Evolutionary conservation across 768 basidiomycete species (phyloP), one percentile per base, ranked within the genome.

Genomic region (Tulasnella calospora): DNA sequence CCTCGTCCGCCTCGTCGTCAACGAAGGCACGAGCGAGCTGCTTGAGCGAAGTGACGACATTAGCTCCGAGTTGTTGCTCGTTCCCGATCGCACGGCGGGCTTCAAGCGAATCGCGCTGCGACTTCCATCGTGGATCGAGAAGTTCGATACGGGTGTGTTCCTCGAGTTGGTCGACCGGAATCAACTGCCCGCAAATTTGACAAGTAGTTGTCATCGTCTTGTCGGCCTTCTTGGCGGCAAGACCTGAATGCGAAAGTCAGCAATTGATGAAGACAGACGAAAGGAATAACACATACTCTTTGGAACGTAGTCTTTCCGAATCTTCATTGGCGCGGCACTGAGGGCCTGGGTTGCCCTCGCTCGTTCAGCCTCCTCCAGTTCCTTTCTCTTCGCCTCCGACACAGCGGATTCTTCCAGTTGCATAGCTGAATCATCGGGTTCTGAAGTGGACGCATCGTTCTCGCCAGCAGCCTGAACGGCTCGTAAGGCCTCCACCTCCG

Each of bases 101-200:
- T 83, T 99, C 98, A 82, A 96, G 85, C 15, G 86, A 89, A 82
- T 95, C 92, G 80, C 97, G 93, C 83, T 97, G 95, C 80, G 96
- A 95, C 84, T 98, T 98, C 96, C 97, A 99, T 84, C 92, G 91
- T 57, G 98, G 98, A 85, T 99, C 98, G 81, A 99, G 89, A 80
- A 98, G 85, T 83, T 99, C 98, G 83, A 99, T 99, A 81, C 98
- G 94, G 90, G 98, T 96, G 84, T 99, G 98, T 83, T 99, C 96
- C 81, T 97, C 90, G 40, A 40, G 40, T 40, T 40, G 40, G 40
- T 40, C 40, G n/a, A n/a, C n/a, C n/a, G n/a, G n/a, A n/a, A n/a
- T n/a, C n/a, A 69, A 92, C 84, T 99, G 96, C n/a, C 93, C 92
- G 85, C 96, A 98, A 81, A 98, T 92, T 23, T 92, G 89, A 86